Percentiles rank a stretch among this genome's conserved stretches.
Evolutionary conservation across 2,329 filamentous ascomycete species (phyloP).

Genomic region (Pestalotiopsis sp.): DNA sequence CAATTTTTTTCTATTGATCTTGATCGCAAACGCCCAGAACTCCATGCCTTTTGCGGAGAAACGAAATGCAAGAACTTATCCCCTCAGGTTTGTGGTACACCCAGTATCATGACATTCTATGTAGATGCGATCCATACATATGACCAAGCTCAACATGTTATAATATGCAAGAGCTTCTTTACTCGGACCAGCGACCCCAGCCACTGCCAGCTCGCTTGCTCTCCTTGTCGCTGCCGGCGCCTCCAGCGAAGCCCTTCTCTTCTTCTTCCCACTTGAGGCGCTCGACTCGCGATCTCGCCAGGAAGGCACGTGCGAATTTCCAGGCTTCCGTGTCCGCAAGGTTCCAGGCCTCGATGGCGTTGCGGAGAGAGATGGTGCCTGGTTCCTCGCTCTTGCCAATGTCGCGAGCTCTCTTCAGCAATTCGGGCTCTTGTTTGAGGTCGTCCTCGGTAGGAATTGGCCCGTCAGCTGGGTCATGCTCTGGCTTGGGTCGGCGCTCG

Average conservation of each 20-base stretch:
- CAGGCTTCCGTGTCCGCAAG: slow-evolving; percentile 77
- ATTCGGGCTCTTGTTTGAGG: slow-evolving; percentile 53
- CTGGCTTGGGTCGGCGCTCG: slow-evolving; percentile 55
- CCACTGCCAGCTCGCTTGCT: slow-evolving; percentile 23
- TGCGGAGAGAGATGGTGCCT: slow-evolving; percentile 48
- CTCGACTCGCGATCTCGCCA: slow-evolving; percentile 65
- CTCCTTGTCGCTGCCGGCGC: slow-evolving; percentile 55
- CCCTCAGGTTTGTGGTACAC: not conserved
- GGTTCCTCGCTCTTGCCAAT: slow-evolving; percentile 44
- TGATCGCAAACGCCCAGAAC: not conserved
- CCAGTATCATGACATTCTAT: not conserved
- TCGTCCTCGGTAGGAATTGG: slow-evolving; percentile 55
- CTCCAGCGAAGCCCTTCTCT: slow-evolving; percentile 65
- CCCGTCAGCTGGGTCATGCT: slow-evolving; percentile 49
- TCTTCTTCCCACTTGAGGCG: slow-evolving; percentile 70
- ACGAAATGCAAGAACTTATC: not conserved
- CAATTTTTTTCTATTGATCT: not conserved
- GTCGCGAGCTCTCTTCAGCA: slow-evolving; percentile 58
- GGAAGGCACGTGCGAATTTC: slow-evolving; percentile 72
- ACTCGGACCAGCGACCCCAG: slow-evolving; percentile 11
- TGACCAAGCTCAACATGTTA: not conserved
- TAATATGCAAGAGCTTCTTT: not conserved
- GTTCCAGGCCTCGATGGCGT: slow-evolving; percentile 67
- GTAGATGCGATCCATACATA: not conserved
- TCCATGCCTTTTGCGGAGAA: not conserved